phyloP scores from a whole-genome alignment of 2,329 filamentous ascomycete genomes.

The Ophiocordyceps camponoti-rufipedis region DNA sequence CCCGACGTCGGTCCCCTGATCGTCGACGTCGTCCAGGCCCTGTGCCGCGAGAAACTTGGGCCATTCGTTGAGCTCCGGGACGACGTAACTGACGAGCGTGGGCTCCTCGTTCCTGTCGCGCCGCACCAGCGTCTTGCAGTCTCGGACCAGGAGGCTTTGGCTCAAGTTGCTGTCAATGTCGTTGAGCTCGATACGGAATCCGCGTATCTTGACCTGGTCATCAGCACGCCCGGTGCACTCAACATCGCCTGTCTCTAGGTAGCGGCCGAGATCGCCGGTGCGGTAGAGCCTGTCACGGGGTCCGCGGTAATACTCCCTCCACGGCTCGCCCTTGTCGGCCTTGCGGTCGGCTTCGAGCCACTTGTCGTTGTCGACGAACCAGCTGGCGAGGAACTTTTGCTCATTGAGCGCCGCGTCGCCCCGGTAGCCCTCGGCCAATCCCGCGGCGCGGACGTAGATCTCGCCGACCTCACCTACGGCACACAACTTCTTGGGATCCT shows the following conservation, averaged over 20 bases:
- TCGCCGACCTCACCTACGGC: slow-evolving; percentile 69
- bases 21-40: slow-evolving; percentile 33
- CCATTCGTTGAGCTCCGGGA: slow-evolving; percentile 64
- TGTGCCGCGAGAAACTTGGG: slow-evolving; percentile 42
- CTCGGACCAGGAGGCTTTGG: slow-evolving; percentile 55
- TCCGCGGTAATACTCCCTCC: slow-evolving; percentile 63
- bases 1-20: slow-evolving; percentile 29
- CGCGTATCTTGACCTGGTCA: slow-evolving; percentile 86
- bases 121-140: slow-evolving; percentile 67
- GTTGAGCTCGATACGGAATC: slow-evolving; percentile 85
- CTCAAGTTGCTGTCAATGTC: slow-evolving; percentile 81
- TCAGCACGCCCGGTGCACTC: slow-evolving; percentile 69
- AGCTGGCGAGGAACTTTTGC: slow-evolving; percentile 67
- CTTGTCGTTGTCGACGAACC: slow-evolving; percentile 60
- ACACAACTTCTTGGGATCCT: slow-evolving; percentile 49
- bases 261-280: slow-evolving; percentile 71
- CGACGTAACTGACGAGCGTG: slow-evolving; percentile 72
- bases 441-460: slow-evolving; percentile 65
- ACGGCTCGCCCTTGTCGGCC: slow-evolving; percentile 42
- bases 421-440: slow-evolving; percentile 68
- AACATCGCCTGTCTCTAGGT: slow-evolving; percentile 49
- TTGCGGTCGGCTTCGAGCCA: slow-evolving; percentile 50
- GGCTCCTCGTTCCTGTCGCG: slow-evolving; percentile 40
- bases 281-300: slow-evolving; percentile 75
- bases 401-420: slow-evolving; percentile 40